Evolutionary conservation across 2,329 filamentous ascomycete genomes (phyloP), one percentile per base, ranked within the genome.

Genomic region (Ophiocordyceps camponoti-saundersi): DNA sequence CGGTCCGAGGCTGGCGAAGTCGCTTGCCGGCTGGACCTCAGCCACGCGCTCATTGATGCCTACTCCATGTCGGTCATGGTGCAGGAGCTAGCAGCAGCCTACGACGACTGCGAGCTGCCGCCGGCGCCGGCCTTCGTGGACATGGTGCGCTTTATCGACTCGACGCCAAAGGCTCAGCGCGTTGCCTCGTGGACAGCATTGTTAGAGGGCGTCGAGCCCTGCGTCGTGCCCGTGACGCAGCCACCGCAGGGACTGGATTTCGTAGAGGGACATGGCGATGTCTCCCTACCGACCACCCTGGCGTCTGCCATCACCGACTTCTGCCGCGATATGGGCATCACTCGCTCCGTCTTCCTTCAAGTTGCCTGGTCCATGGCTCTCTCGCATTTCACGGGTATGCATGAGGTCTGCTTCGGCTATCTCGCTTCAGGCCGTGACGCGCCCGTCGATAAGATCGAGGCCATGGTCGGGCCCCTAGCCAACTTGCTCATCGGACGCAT

Each of bases 401-500:
- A 61, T 2, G 67, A 72, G 40, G 65, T 75, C 0, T 71, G 67
- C 29, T 77, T 77, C 49, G 74, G 73, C 1, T 71, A 75, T 47
- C 64, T 75, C 0, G 57, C 72, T 5, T 72, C 71, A 0, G 74
- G 74, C 2, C 63, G 75, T 15, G 73, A 77, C 49, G 63, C 69
- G 3, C 65, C 70, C 1, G 59, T 78, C 1, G 58, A 63, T 3
- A 64, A 66, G 1, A 67, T 76, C 13, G 62, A 69, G 3, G 60
- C 68, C 3, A 66, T 71, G 2, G 64, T 72, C 11, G 74, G 75
- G 0, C 63, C 66, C 13, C 71, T 75, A 44, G 70, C 77, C 49
- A 75, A 73, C 46, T 74, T 76, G 66, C 63, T 77, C 3, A 67
- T 72, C 43, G 73, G 67, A 48, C 65, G 68, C 6, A 59, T 74